Base-by-base conservation (phyloP, 2,329 filamentous ascomycete genomes). In the Venturia nashicola region DNA sequence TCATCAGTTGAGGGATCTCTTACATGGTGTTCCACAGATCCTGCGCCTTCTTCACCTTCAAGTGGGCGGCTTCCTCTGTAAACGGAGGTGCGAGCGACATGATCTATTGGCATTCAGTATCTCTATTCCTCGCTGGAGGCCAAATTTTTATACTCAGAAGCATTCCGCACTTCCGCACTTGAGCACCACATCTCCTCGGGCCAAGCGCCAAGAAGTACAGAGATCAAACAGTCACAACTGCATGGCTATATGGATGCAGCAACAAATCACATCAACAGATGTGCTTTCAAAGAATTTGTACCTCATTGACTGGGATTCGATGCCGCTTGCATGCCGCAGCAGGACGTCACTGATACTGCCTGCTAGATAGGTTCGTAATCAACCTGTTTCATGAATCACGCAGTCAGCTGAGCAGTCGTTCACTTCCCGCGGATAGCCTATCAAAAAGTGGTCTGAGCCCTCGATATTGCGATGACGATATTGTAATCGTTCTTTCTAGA, bases 21-120 rank as follows among this genome's bases (percentile, higher is more conserved):
- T 74, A 90, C 88, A 79, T 82, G 1, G 86, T 87, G 70, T 95
- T 96, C 91, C 91, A 95, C 3, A 87, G 79, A 72, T 90, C 83
- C 72, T 96, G 91, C 0, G 89, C 90, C 20, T 86, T 86, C 76
- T 95, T 95, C 67, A 95, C 90, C 73, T 95, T 95, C 65, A 80
- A 78, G 18, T 77, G 77, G 2, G 91, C 91, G 0, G 85, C 87
- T 71, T 90, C 86, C 32, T 82, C 78, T 4, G 85, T 93, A 72
- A 91, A 95, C 0, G 90, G 90, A 4, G 91, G 90, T 65, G 82
- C 69, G 32, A 77, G 73, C 57, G 77, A 77, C 77, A 79, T 79
- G 20, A 3, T 61, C 18, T 46, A n/a, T 34, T 43, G 16, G 40
- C 5, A 20, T 36, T 9, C 5, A 9, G 36, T 9, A 57, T 12